Percentiles rank a stretch among this genome's conserved stretches.
Evolutionary conservation across 352 stramenopile species (phyloP).

Genomic region (Globisporangium spiculum): DNA sequence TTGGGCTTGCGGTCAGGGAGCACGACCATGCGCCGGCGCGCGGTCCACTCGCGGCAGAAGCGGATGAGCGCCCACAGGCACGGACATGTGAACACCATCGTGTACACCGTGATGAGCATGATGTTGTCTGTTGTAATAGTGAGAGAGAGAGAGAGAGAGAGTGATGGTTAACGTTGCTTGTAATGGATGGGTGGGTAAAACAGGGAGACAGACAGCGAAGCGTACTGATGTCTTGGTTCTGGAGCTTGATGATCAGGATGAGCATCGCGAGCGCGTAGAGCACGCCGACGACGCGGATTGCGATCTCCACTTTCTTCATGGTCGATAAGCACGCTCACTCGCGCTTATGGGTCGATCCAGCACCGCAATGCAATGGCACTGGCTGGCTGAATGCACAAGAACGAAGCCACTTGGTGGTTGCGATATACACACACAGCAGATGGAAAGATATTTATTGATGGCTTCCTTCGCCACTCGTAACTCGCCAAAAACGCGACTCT

Average conservation of each 20-base stretch:
- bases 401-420: background rate
- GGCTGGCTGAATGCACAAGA: too few species aligned
- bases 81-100: conserved; percentile 80
- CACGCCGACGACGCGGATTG: conserved; percentile 52
- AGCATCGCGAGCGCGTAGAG: conserved; percentile 56
- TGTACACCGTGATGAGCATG: conserved; percentile 76
- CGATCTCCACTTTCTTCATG: conserved; percentile 70
- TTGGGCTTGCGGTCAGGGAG: conserved; percentile 65
- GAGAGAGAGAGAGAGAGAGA: background rate
- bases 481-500: background rate
- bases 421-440: background rate
- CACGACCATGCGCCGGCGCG: conserved; percentile 51
- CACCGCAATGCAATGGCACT: too few species aligned
- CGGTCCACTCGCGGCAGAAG: conserved; percentile 59
- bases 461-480: background rate
- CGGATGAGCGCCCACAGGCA: conserved; percentile 81
- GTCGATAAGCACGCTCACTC: background rate
- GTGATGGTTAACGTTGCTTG: background rate
- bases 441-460: background rate
- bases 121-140: conserved; percentile 44
- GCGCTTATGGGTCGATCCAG: background rate
- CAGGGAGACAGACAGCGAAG: background rate
- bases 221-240: conserved; percentile 55
- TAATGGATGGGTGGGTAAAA: background rate
- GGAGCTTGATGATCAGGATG: conserved; percentile 48